A percentile compares a stretch with the other conserved stretches of the same genome.
Evolutionary conservation across 305 asterid genomes (phyloP).

Genomic region (Euphrasia arctica): DNA sequence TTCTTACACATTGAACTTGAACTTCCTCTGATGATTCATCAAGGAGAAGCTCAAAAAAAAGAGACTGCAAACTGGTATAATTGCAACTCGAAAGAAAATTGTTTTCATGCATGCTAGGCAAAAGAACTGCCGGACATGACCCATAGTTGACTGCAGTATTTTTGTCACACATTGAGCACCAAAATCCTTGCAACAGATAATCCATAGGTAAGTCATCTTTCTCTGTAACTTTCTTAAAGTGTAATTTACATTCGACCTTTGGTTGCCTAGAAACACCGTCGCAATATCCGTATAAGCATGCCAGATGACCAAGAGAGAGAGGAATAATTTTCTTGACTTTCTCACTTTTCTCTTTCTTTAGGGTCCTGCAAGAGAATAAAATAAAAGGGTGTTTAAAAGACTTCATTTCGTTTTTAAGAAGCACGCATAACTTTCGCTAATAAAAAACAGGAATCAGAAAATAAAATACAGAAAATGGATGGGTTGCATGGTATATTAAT

Average conservation of each 20-base stretch:
- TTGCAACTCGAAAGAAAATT: constrained; percentile 42
- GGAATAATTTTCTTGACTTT: constrained; percentile 70
- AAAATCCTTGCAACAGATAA: constrained; percentile 59
- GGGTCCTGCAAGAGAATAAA: constrained; percentile 48
- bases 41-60: constrained; percentile 67
- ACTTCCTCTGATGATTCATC: constrained; percentile 81
- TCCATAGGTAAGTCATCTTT: constrained; percentile 38
- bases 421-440: constrained; percentile 12
- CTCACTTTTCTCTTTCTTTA: constrained; percentile 55
- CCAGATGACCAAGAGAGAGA: constrained; percentile 69
- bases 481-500: constrained; percentile 17
- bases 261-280: constrained; percentile 31
- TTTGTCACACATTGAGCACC: constrained; percentile 85
- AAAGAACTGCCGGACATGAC: constrained; percentile 37
- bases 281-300: constrained; percentile 76
- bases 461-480: background rate
- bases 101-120: constrained; percentile 33
- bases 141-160: constrained; percentile 31
- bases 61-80: constrained; percentile 56
- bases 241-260: constrained; percentile 56
- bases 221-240: constrained; percentile 43
- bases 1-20: constrained; percentile 77
- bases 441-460: background rate
- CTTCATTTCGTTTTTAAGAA: constrained; percentile 19
- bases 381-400: constrained; percentile 5